Conservation (phyloP, 2,329 filamentous ascomycete genomes). For the Colletotrichum eremochloae region DNA sequence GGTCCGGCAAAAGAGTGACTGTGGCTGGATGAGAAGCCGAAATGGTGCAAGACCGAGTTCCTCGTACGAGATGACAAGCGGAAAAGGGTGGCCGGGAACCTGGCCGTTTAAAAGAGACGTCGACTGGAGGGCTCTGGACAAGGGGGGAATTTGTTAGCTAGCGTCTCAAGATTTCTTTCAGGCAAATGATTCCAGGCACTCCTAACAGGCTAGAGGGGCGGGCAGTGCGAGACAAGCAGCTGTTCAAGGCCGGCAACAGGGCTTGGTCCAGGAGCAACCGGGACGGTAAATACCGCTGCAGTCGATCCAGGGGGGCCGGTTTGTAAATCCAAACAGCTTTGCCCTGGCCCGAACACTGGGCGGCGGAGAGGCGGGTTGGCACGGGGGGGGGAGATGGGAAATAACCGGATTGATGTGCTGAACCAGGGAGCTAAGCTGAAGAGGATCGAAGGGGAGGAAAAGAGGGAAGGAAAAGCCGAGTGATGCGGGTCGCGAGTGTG, state of each 20-base stretch:
- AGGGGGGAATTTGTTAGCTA: conserved; percentile 52
- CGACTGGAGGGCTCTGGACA: conserved; percentile 59
- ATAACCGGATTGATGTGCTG: conserved; percentile 21
- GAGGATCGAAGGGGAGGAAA: conserved; percentile 44
- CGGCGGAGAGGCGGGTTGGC: conserved; percentile 41
- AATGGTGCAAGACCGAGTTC: conserved; percentile 55
- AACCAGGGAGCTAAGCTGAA: conserved; percentile 32
- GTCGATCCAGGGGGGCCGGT: conserved; percentile 40
- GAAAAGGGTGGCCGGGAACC: conserved; percentile 59
- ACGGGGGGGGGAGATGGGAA: conserved; percentile 46
- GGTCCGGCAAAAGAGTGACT: conserved; percentile 67
- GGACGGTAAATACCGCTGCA: conserved; percentile 41
- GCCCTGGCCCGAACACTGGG: conserved; percentile 44
- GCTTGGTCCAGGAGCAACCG: conserved; percentile 45
- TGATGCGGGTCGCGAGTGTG: not conserved
- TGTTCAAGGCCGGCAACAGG: conserved; percentile 23
- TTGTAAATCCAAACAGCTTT: conserved; percentile 12
- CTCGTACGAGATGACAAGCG: conserved; percentile 47
- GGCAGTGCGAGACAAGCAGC: conserved; percentile 31
- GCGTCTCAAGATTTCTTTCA: conserved; percentile 43
- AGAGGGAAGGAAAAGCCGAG: conserved; percentile 39
- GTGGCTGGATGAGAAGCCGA: conserved; percentile 63
- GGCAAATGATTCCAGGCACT: conserved; percentile 41
- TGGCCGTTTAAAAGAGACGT: conserved; percentile 62
- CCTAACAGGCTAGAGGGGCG: conserved; percentile 35